A percentile compares a stretch with the other conserved stretches of the same genome.
These are phyloP conservation scores for Neophaeococcomyces mojaviensis DNA, from an alignment of 2,329 filamentous ascomycete genomes.

Conservation along the genomic window DNA sequence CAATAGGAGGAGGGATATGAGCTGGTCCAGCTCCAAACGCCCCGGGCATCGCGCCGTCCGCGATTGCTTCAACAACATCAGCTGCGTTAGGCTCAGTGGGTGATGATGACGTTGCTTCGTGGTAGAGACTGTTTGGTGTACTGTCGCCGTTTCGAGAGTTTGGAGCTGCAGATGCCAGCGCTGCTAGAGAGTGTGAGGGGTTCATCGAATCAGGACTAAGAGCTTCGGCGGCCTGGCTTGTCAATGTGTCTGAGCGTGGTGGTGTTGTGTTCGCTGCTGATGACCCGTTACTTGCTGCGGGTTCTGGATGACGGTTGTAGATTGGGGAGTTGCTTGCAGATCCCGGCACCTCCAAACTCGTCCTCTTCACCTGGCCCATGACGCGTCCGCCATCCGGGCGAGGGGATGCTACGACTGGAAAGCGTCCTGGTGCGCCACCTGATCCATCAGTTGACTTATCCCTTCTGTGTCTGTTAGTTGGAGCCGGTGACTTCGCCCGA, in stretches of 20 bases:
- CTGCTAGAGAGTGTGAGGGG: background rate
- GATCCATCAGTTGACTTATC: slow-evolving; percentile 63
- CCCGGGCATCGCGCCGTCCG: slow-evolving; percentile 19
- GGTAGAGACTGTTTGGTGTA: background rate
- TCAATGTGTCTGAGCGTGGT: slow-evolving; percentile 2
- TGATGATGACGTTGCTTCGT: slow-evolving; percentile 10
- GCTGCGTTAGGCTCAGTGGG: too few species aligned
- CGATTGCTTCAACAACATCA: slow-evolving; percentile 27
- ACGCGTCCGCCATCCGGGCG: slow-evolving; percentile 44
- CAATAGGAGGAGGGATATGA: slow-evolving; percentile 30
- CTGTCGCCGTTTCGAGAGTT: background rate
- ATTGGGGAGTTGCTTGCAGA: slow-evolving; percentile 41
- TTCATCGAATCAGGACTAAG: background rate
- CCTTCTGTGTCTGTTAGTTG: slow-evolving; percentile 55
- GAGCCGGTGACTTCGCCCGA: slow-evolving; percentile 63
- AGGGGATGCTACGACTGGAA: slow-evolving; percentile 79
- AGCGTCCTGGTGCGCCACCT: slow-evolving; percentile 39
- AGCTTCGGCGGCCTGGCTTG: slow-evolving; percentile 25
- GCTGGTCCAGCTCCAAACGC: slow-evolving; percentile 24
- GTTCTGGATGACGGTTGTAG: slow-evolving; percentile 27
- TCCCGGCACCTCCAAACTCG: slow-evolving; percentile 76
- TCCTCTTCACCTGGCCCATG: slow-evolving; percentile 39
- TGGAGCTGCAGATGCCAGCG: background rate
- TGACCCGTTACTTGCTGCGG: background rate
- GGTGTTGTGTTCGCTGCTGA: slow-evolving; percentile 19